Evolutionary conservation across 2,329 filamentous ascomycete genomes (phyloP).

Genomic region (Rhytidhysteron rufulum): DNA sequence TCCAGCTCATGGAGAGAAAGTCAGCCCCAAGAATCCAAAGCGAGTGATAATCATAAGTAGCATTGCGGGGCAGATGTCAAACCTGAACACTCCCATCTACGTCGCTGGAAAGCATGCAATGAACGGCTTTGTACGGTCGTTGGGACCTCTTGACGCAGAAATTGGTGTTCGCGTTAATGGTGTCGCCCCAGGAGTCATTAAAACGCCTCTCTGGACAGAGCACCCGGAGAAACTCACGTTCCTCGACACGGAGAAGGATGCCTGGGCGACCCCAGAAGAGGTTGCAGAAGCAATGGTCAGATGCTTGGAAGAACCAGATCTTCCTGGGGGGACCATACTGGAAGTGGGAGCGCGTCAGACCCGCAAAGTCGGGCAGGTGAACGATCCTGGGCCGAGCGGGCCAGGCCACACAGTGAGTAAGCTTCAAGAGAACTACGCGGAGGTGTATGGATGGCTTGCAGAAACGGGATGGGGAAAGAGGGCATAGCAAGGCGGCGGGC

Average conservation of each 20-base stretch:
- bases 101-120: conserved; percentile 45
- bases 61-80: conserved; percentile 41
- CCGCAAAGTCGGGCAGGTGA: conserved; percentile 47
- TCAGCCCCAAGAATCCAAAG: conserved; percentile 39
- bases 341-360: conserved; percentile 54
- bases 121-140: conserved; percentile 46
- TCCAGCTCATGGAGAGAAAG: conserved; percentile 25
- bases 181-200: conserved; percentile 59
- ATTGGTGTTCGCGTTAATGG: conserved; percentile 56
- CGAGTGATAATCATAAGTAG: conserved; percentile 42
- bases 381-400: conserved; percentile 52
- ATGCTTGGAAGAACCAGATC: conserved; percentile 48
- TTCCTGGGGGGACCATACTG: conserved; percentile 51
- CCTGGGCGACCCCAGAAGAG: conserved; percentile 59
- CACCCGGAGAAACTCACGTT: conserved; percentile 57
- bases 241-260: conserved; percentile 46
- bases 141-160: conserved; percentile 46
- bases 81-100: conserved; percentile 41
- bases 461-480: conserved; percentile 47
- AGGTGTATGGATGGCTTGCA: conserved; percentile 48
- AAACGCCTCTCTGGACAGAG: conserved; percentile 60
- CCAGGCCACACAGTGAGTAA: conserved; percentile 48
- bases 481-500: conserved; percentile 10
- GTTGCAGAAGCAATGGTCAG: conserved; percentile 57
- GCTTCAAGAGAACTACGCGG: conserved; percentile 37